Percentiles rank a stretch among this genome's conserved stretches.
Evolutionary conservation across 768 basidiomycete species (phyloP).

Genomic region (Amanita phalloides): DNA sequence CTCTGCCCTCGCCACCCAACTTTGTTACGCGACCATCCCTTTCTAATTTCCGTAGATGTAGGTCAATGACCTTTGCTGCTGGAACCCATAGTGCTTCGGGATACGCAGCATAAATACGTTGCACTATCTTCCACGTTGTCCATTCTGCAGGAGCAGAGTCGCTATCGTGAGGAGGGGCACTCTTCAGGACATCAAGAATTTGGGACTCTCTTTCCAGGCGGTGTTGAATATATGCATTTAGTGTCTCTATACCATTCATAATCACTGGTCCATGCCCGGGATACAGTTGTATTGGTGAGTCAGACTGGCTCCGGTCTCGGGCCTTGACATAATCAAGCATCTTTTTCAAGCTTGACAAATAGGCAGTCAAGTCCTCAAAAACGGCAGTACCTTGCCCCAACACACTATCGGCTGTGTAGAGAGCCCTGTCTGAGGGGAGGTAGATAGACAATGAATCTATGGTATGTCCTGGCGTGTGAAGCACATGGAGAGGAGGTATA

Average conservation of each 20-base stretch:
- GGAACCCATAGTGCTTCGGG: slow-evolving; percentile 62
- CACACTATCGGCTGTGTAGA: slow-evolving; percentile 89
- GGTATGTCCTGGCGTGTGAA: slow-evolving; percentile 90
- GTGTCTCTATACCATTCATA: slow-evolving; percentile 43
- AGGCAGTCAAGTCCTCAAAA: slow-evolving; percentile 73
- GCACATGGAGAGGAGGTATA: slow-evolving; percentile 42
- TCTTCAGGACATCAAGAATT: slow-evolving; percentile 44
- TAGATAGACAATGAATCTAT: slow-evolving; percentile 72
- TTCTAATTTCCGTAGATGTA: slow-evolving; percentile 69
- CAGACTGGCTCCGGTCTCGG: not conserved
- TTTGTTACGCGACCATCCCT: slow-evolving; percentile 46
- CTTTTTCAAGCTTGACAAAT: slow-evolving; percentile 51
- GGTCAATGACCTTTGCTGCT: slow-evolving; percentile 55
- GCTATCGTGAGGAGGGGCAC: slow-evolving; percentile 16
- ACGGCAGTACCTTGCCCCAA: slow-evolving; percentile 86
- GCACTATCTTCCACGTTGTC: slow-evolving; percentile 61
- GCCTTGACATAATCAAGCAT: slow-evolving; percentile 36
- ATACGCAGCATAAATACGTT: slow-evolving; percentile 58
- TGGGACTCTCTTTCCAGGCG: slow-evolving; percentile 74
- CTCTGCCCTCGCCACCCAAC: slow-evolving; percentile 40
- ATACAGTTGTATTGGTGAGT: slow-evolving; percentile 39
- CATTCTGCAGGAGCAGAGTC: slow-evolving; percentile 17
- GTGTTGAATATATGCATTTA: slow-evolving; percentile 70
- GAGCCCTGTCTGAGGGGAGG: slow-evolving; percentile 54
- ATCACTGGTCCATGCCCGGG: slow-evolving; percentile 87